These are phyloP conservation scores for Cylindrotheca fusiformis DNA, from an alignment of 108 stramenopile species.

Conservation along the genomic window DNA sequence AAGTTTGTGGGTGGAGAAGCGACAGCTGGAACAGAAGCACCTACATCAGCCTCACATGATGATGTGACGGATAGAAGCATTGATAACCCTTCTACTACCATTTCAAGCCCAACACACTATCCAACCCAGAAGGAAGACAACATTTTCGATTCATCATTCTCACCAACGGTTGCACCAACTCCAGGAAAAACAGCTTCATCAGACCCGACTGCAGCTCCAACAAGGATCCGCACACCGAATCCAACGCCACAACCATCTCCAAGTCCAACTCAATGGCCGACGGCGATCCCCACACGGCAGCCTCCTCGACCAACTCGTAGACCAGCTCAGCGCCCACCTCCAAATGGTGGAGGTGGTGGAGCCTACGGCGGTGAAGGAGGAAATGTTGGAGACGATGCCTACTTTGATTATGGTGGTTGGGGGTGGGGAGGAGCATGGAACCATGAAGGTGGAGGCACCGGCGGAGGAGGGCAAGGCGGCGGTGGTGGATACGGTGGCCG, in stretches of 20 bases:
- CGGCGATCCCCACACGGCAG: neutral
- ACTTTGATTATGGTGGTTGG: too few relatives aligned
- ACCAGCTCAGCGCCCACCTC: too few relatives aligned
- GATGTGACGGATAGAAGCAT: too few relatives aligned
- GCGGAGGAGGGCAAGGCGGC: neutral
- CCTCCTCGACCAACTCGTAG: neutral
- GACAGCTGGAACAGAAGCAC: too few relatives aligned
- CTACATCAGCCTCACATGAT: too few relatives aligned
- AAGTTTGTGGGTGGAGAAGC: too few relatives aligned
- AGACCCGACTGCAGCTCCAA: neutral
- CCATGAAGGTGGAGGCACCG: neutral
- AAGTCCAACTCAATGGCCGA: neutral
- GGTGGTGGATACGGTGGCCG: neutral
- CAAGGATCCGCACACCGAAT: neutral
- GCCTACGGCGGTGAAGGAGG: too few relatives aligned
- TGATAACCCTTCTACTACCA: too few relatives aligned
- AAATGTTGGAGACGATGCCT: too few relatives aligned
- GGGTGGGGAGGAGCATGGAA: too few relatives aligned
- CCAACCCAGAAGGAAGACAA: neutral
- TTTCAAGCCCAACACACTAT: neutral
- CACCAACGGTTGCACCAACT: neutral
- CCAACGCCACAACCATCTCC: neutral
- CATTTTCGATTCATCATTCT: neutral
- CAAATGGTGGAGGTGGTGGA: too few relatives aligned
- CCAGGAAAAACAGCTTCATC: neutral